Evolutionary conservation across 805 yeast genomes (phyloP).

Genomic region (Brettanomyces anomalus): DNA sequence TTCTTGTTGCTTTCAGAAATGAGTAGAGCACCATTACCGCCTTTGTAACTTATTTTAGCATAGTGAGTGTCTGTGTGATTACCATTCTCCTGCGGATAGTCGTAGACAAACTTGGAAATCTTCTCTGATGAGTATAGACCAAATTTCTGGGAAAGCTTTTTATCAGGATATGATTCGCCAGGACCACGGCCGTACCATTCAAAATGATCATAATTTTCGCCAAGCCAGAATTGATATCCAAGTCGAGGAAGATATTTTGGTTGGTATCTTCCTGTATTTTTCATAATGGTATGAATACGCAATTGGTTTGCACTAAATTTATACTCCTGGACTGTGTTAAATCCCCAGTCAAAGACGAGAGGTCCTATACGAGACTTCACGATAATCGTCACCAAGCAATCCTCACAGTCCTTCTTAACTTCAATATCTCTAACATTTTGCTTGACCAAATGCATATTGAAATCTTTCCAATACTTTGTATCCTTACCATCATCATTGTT

Average conservation of each 20-base stretch:
- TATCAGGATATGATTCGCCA: slow-evolving; percentile 1
- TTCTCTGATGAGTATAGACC: neutral
- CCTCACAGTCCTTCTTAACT: neutral
- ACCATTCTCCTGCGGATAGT: slow-evolving; percentile 1
- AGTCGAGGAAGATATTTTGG: slow-evolving; percentile 1
- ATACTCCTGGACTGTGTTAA: neutral
- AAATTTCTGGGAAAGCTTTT: neutral
- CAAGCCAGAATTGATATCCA: neutral
- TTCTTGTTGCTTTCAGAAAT: neutral
- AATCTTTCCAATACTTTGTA: neutral
- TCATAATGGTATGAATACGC: neutral
- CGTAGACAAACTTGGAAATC: neutral
- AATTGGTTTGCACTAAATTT: neutral
- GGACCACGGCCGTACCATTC: slow-evolving; percentile 2
- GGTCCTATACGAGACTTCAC: slow-evolving; percentile 1
- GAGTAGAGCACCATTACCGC: neutral
- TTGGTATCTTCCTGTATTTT: neutral
- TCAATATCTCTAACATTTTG: neutral
- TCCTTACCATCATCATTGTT: slow-evolving; percentile 2
- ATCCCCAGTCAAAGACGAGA: neutral
- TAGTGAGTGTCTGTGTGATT: slow-evolving; percentile 1
- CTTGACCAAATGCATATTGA: neutral
- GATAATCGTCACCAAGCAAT: neutral
- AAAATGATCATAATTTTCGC: slow-evolving; percentile 1
- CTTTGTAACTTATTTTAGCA: neutral